phyloP scores from a whole-genome alignment of 2,329 filamentous ascomycete species.

The Colletotrichum ledebouriae region DNA sequence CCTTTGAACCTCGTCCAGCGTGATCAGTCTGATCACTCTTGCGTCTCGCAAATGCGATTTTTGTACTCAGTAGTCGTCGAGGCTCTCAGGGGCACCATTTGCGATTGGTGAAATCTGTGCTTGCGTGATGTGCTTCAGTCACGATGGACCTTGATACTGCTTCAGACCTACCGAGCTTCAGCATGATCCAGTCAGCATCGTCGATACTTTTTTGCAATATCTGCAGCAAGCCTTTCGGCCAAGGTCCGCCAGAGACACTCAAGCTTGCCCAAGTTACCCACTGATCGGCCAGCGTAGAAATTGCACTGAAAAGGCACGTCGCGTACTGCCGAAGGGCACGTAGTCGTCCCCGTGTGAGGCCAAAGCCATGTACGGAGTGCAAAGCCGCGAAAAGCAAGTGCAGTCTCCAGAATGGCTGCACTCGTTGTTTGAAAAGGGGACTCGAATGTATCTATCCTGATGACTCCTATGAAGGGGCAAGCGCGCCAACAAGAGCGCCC shows the following conservation, averaged over 20 bases:
- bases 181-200: not conserved
- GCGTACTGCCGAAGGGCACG: slow-evolving; percentile 29
- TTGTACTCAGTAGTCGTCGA: no score
- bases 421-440: slow-evolving; percentile 33
- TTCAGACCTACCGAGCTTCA: not conserved
- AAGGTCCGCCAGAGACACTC: slow-evolving; percentile 5
- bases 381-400: slow-evolving; percentile 38
- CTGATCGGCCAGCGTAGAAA: slow-evolving; percentile 3
- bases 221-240: slow-evolving; percentile 35
- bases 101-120: no score
- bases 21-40: not conserved
- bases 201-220: slow-evolving; percentile 26
- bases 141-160: slow-evolving; percentile 3
- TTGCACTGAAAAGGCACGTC: slow-evolving; percentile 21
- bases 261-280: not conserved
- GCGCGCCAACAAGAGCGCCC: no score
- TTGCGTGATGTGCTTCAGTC: not conserved
- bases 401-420: slow-evolving; percentile 24
- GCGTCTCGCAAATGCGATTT: no score
- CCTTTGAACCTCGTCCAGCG: no score
- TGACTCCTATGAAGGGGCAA: not conserved
- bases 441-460: slow-evolving; percentile 26
- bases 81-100: no score
- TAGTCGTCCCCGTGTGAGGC: slow-evolving; percentile 21
- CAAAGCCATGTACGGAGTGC: slow-evolving; percentile 36